Conservation (phyloP, 2,329 filamentous ascomycete genomes). For the Aspergillus felis region DNA sequence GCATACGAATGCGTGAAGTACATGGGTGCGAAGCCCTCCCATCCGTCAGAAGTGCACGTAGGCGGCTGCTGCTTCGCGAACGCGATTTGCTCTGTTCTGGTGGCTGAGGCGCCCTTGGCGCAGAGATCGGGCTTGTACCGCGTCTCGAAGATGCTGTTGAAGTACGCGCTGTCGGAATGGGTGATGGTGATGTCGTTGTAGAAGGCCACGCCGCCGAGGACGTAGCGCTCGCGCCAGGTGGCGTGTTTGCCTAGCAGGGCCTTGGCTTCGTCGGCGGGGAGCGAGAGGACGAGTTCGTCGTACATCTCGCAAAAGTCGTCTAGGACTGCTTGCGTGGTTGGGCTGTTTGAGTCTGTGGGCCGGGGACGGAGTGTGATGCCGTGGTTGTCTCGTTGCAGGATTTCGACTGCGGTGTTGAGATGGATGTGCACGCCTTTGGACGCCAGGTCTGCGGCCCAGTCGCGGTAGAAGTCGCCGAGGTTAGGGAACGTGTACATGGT, state of each 20-base stretch:
- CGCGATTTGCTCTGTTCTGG: conserved; percentile 43
- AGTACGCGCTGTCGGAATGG: conserved; percentile 56
- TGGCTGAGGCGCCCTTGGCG: conserved; percentile 42
- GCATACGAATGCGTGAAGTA: conserved; percentile 58
- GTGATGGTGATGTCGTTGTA: conserved; percentile 61
- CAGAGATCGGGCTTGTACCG: conserved; percentile 50
- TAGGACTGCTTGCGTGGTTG: neutral
- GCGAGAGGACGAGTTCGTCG: conserved; percentile 58
- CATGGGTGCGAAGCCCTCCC: conserved; percentile 53
- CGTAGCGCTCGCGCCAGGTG: conserved; percentile 58
- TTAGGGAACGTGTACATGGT: conserved; percentile 61
- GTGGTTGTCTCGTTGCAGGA: conserved; percentile 48
- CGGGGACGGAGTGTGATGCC: conserved; percentile 46
- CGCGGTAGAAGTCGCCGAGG: conserved; percentile 54
- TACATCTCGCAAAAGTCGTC: conserved; percentile 45
- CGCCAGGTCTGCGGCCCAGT: conserved; percentile 52
- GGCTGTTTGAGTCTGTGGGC: conserved; percentile 10
- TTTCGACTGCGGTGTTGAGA: conserved; percentile 32
- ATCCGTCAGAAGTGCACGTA: conserved; percentile 31
- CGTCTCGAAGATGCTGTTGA: conserved; percentile 56
- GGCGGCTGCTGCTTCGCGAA: conserved; percentile 42
- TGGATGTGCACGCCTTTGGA: conserved; percentile 53
- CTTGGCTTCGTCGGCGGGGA: conserved; percentile 53
- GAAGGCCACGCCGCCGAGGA: conserved; percentile 67
- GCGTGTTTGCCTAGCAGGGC: conserved; percentile 50